Conservation (phyloP, 2,329 filamentous ascomycete species). For the Phyllosticta capitalensis region DNA sequence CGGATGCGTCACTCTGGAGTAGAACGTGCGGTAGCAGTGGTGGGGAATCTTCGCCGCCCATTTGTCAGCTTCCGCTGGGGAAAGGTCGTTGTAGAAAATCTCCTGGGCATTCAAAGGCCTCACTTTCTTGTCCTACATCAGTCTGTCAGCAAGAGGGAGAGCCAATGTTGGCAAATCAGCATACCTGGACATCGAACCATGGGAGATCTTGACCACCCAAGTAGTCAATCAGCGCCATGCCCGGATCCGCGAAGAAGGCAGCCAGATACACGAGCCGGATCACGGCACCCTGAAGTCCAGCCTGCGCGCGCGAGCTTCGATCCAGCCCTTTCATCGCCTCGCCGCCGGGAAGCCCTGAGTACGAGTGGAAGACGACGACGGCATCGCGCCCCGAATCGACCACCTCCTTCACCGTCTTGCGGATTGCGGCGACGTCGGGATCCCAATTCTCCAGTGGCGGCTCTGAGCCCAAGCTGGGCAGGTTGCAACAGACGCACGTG, state of each 20-base stretch:
- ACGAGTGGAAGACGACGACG: slow-evolving; percentile 36
- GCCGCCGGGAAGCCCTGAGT: slow-evolving; percentile 33
- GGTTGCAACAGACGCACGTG: slow-evolving; percentile 18
- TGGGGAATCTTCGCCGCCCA: slow-evolving; percentile 17
- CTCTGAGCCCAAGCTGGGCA: slow-evolving; percentile 21
- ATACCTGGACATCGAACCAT: slow-evolving; percentile 12
- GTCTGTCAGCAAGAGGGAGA: neutral
- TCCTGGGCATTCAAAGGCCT: neutral
- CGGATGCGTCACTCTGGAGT: slow-evolving; percentile 18
- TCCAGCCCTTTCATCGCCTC: slow-evolving; percentile 17
- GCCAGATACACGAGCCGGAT: slow-evolving; percentile 3
- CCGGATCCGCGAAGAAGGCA: neutral
- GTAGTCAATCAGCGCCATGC: neutral
- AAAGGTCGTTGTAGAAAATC: slow-evolving; percentile 24
- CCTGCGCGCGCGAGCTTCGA: neutral
- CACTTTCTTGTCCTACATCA: slow-evolving; percentile 6
- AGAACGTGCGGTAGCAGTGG: slow-evolving; percentile 21
- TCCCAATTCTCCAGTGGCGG: slow-evolving; percentile 21
- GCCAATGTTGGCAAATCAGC: too few relatives aligned
- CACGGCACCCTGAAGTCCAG: neutral
- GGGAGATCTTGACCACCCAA: slow-evolving; percentile 1
- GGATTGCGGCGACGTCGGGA: slow-evolving; percentile 27
- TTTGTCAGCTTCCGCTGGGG: slow-evolving; percentile 16
- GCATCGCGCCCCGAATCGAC: slow-evolving; percentile 30
- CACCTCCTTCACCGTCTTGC: slow-evolving; percentile 26